These are phyloP conservation scores for Onygenales sp. DNA, from an alignment of 2,329 filamentous ascomycete genomes.

Conservation along the genomic window DNA sequence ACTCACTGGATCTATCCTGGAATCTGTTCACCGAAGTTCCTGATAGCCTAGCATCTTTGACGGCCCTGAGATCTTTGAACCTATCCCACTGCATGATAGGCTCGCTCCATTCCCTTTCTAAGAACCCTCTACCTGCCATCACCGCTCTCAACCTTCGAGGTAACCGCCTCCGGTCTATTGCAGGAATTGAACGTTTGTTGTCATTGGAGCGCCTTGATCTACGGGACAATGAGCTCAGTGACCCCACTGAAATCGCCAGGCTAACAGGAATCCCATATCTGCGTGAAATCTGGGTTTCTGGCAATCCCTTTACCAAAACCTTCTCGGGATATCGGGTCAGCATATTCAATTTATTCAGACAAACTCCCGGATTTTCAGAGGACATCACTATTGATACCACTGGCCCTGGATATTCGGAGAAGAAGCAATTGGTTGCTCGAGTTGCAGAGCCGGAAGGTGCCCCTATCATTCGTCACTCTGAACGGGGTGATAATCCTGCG, in stretches of 20 bases:
- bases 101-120: conserved; percentile 75
- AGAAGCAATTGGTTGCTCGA: conserved; percentile 72
- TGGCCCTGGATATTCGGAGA: conserved; percentile 75
- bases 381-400: conserved; percentile 83
- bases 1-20: conserved; percentile 83
- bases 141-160: conserved; percentile 83
- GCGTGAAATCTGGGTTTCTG: conserved; percentile 81
- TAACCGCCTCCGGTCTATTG: conserved; percentile 78
- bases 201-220: conserved; percentile 86
- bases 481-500: conserved; percentile 45
- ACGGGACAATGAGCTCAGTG: conserved; percentile 80
- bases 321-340: conserved; percentile 76
- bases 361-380: conserved; percentile 78
- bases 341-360: conserved; percentile 93
- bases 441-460: conserved; percentile 65
- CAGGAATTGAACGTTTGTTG: conserved; percentile 78
- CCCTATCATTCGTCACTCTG: conserved; percentile 64
- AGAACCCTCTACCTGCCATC: conserved; percentile 83
- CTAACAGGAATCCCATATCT: conserved; percentile 87
- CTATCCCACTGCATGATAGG: conserved; percentile 97
- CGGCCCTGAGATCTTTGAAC: conserved; percentile 83
- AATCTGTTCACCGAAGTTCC: conserved; percentile 94
- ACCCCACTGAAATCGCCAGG: conserved; percentile 81
- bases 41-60: conserved; percentile 76
- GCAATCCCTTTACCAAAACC: conserved; percentile 84